Evolutionary conservation across 169 alveolate genomes (phyloP).

Genomic region (Plasmodium falciparum): DNA sequence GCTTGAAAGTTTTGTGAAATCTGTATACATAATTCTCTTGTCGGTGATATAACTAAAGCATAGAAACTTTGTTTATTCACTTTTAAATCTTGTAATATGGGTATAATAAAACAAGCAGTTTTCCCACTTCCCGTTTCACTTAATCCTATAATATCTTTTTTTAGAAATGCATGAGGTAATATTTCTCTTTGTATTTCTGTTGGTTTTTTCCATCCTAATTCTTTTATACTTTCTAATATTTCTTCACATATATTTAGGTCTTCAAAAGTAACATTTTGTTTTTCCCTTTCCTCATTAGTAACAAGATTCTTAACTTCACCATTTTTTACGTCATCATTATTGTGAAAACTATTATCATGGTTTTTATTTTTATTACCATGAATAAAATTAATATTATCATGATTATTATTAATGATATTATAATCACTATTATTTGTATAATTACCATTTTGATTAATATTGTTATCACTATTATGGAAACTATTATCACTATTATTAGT

Average conservation of each 20-base stretch:
- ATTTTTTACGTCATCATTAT: background rate
- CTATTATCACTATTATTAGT: too few relatives aligned
- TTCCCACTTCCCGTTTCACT: slow-evolving; percentile 98
- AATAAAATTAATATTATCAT: background rate
- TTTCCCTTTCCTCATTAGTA: background rate
- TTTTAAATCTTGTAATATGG: slow-evolving; percentile 94
- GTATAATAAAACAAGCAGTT: slow-evolving; percentile 96
- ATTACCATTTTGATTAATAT: too few relatives aligned
- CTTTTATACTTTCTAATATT: slow-evolving; percentile 93
- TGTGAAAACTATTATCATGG: background rate
- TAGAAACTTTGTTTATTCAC: slow-evolving; percentile 91
- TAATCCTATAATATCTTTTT: slow-evolving; percentile 98
- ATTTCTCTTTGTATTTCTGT: slow-evolving; percentile 95
- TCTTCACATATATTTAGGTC: slow-evolving; percentile 96
- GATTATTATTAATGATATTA: background rate
- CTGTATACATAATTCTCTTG: slow-evolving; percentile 99
- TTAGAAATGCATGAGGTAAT: slow-evolving; percentile 93
- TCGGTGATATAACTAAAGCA: slow-evolving; percentile 96
- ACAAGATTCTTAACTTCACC: background rate
- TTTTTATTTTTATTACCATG: background rate
- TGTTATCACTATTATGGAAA: too few relatives aligned
- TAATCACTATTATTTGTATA: too few relatives aligned
- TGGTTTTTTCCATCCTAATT: slow-evolving; percentile 94
- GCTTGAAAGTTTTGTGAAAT: slow-evolving; percentile 97
- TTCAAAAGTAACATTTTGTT: slow-evolving; percentile 84